phyloP scores from a whole-genome alignment of 192 early-diverging fungal species.

The Cetraspora pellucida region DNA sequence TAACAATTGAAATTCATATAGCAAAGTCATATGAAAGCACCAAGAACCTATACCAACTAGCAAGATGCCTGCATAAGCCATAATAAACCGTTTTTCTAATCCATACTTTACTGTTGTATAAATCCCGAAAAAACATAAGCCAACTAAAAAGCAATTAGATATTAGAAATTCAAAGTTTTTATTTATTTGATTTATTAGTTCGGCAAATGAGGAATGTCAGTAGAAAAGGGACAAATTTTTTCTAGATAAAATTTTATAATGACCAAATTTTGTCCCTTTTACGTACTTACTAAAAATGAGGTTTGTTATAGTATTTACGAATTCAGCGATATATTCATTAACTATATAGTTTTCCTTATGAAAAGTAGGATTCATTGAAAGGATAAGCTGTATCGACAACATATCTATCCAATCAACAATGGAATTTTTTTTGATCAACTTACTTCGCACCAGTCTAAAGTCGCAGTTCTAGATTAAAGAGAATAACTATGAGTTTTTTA shows the following conservation, averaged over 20 bases:
- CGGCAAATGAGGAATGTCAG: no score
- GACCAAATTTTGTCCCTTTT: no score
- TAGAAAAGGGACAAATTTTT: no score
- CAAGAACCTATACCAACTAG: constrained; percentile 75
- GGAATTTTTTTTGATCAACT: no score
- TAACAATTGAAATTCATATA: constrained; percentile 70
- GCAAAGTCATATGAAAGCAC: constrained; percentile 78
- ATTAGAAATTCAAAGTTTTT: not conserved
- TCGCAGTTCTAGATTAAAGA: no score
- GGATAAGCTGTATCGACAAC: no score
- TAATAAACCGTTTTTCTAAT: constrained; percentile 56
- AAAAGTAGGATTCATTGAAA: not conserved
- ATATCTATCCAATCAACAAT: no score
- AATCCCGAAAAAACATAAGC: constrained; percentile 63
- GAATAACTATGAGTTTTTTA: no score
- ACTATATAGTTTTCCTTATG: constrained; percentile 70
- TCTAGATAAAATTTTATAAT: no score
- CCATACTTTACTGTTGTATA: constrained; percentile 50
- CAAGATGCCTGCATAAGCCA: constrained; percentile 61
- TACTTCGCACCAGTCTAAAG: no score
- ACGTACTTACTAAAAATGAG: constrained; percentile 56
- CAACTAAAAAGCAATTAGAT: constrained; percentile 36
- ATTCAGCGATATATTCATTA: constrained; percentile 75
- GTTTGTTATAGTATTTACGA: constrained; percentile 77
- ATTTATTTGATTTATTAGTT: not conserved